A percentile compares a stretch with the other conserved stretches of the same genome.
Conservation (phyloP, 2,329 filamentous ascomycete species). For the Neofusicoccum umdonicola region DNA sequence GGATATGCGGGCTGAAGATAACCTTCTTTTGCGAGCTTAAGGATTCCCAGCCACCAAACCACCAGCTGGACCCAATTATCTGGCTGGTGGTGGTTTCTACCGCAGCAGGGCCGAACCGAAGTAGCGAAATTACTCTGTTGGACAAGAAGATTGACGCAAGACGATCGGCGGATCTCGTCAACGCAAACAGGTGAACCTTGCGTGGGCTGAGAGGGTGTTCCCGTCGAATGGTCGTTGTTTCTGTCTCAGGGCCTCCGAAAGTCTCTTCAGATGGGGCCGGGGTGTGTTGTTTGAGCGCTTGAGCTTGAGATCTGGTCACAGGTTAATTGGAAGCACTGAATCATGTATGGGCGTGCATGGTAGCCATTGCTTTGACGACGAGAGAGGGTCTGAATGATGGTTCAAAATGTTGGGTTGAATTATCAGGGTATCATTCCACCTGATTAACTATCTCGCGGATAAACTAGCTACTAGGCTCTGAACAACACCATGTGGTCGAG, state of each 20-base stretch:
- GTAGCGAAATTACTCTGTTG: neutral
- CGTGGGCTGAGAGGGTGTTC: neutral
- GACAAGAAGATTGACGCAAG: constrained; percentile 2
- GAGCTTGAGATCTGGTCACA: neutral
- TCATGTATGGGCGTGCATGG: neutral
- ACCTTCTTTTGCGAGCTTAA: too few relatives aligned
- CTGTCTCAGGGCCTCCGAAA: neutral
- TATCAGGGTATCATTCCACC: constrained; percentile 15
- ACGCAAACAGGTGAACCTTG: neutral
- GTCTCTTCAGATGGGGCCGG: neutral
- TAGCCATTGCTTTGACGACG: neutral
- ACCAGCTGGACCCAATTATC: too few relatives aligned
- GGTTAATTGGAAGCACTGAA: neutral
- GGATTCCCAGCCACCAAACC: too few relatives aligned
- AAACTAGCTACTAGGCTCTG: constrained; percentile 5
- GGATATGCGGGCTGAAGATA: too few relatives aligned
- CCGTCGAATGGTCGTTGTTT: neutral
- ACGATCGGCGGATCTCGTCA: constrained; percentile 6
- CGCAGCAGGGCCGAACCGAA: constrained; percentile 10
- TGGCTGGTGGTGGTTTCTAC: neutral
- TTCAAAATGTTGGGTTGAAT: neutral
- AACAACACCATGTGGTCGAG: neutral
- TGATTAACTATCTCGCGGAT: constrained; percentile 5
- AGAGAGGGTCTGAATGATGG: too few relatives aligned
- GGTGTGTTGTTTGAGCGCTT: neutral